phyloP scores from a whole-genome alignment of 352 stramenopile species.

The Globisporangium apiculatum region DNA sequence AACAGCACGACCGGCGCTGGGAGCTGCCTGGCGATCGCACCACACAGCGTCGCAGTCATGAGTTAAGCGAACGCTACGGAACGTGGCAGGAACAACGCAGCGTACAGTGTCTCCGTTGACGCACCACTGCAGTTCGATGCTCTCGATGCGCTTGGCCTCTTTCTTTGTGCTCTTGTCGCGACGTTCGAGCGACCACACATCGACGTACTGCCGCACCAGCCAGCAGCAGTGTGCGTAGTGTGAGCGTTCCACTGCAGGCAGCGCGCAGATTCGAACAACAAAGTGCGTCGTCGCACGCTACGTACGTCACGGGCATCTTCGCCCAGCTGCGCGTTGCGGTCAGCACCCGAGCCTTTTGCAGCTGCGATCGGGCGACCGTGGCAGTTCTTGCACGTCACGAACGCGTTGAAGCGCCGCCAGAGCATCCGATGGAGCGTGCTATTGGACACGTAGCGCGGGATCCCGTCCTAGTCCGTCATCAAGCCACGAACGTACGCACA shows the following conservation, averaged over 20 bases:
- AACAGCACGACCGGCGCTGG: conserved; percentile 43
- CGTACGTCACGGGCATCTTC: conserved; percentile 20
- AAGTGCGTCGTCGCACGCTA: neutral
- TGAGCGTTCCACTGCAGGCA: neutral
- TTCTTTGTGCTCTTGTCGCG: conserved; percentile 42
- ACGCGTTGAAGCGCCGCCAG: conserved; percentile 67
- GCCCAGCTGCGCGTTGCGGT: neutral
- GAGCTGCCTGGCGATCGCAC: conserved; percentile 26
- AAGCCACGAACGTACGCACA: too few relatives aligned
- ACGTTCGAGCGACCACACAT: conserved; percentile 52
- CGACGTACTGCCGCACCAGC: conserved; percentile 32
- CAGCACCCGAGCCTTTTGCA: neutral
- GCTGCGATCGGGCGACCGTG: conserved; percentile 36
- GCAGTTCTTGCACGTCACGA: conserved; percentile 64
- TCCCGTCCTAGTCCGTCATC: conserved; percentile 28
- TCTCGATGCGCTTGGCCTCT: conserved; percentile 23
- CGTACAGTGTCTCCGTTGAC: neutral
- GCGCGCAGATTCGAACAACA: neutral
- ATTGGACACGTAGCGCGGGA: conserved; percentile 57
- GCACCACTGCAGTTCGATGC: conserved; percentile 49
- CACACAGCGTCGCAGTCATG: too few relatives aligned
- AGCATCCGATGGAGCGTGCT: conserved; percentile 32
- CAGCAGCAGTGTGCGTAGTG: neutral
- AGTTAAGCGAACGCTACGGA: too few relatives aligned
- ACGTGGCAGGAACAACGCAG: too few relatives aligned